Evolutionary conservation across 164 flowering plant species (phyloP).

Genomic region (Tetracentron sinense): DNA sequence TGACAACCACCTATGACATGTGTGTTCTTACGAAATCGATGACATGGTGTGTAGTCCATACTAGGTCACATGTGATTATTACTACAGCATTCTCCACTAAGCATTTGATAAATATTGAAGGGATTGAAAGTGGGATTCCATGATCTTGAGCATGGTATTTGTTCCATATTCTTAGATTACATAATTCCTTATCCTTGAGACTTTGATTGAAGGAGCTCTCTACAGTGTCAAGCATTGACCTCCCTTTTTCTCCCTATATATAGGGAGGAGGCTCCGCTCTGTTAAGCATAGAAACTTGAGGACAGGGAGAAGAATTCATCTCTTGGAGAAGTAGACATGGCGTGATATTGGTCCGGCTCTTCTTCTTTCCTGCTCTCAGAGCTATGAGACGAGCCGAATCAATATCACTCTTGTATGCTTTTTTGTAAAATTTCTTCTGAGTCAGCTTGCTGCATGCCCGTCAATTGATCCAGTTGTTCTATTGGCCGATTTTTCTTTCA

Average conservation of each 20-base stretch:
- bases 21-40: background rate
- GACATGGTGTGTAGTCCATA: background rate
- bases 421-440: too few species aligned
- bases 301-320: background rate
- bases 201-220: background rate
- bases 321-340: conserved; percentile 1
- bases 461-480: background rate
- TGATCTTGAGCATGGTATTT: conserved; percentile 4
- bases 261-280: background rate
- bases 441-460: background rate
- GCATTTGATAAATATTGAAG: background rate
- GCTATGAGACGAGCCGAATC: conserved; percentile 54
- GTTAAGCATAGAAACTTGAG: background rate
- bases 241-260: conserved; percentile 8
- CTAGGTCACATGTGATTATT: background rate
- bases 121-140: conserved; percentile 8
- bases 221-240: background rate
- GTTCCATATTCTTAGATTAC: conserved; percentile 5
- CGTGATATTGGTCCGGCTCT: conserved; percentile 59
- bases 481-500: background rate
- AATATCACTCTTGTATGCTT: conserved; percentile 71
- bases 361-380: conserved; percentile 7
- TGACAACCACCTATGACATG: background rate
- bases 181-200: background rate
- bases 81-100: background rate